A percentile compares a stretch with the other conserved stretches of the same genome.
These are phyloP conservation scores for Vanderwaltozyma yarrowii DNA, from an alignment of 805 yeast species.

Conservation along the genomic window DNA sequence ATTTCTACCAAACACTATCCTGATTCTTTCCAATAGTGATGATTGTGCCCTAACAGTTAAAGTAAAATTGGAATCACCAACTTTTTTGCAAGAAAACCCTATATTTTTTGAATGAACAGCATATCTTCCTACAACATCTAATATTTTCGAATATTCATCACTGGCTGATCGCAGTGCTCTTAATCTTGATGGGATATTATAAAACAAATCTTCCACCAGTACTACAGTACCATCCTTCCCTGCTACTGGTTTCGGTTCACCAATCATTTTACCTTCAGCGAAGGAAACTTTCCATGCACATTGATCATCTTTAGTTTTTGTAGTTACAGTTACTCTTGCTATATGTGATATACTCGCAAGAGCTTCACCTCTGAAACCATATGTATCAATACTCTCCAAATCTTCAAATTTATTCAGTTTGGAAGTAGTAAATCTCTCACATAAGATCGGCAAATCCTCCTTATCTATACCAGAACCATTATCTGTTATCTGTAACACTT, in stretches of 20 bases:
- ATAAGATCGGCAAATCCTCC: slow-evolving; percentile 68
- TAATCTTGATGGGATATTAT: slow-evolving; percentile 72
- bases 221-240: slow-evolving; percentile 84
- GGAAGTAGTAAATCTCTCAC: slow-evolving; percentile 89
- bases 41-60: slow-evolving; percentile 46
- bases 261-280: slow-evolving; percentile 49
- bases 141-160: slow-evolving; percentile 67
- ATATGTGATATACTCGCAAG: slow-evolving; percentile 89
- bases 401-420: slow-evolving; percentile 71
- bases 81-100: slow-evolving; percentile 71
- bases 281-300: slow-evolving; percentile 70
- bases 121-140: slow-evolving; percentile 78
- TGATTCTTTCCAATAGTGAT: slow-evolving; percentile 53
- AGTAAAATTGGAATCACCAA: slow-evolving; percentile 63
- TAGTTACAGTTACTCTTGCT: slow-evolving; percentile 67
- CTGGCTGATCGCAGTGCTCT: slow-evolving; percentile 51
- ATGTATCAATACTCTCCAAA: slow-evolving; percentile 56
- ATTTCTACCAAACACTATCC: slow-evolving; percentile 59
- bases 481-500: slow-evolving; percentile 77
- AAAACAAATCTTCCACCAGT: slow-evolving; percentile 79
- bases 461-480: slow-evolving; percentile 75
- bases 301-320: slow-evolving; percentile 49
- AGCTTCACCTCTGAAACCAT: slow-evolving; percentile 97
- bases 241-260: slow-evolving; percentile 64
- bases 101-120: slow-evolving; percentile 62